Percentiles rank a stretch among this genome's conserved stretches.
phyloP scores from a whole-genome alignment of 2,329 filamentous ascomycete species.

The Fusarium anthophilum region DNA sequence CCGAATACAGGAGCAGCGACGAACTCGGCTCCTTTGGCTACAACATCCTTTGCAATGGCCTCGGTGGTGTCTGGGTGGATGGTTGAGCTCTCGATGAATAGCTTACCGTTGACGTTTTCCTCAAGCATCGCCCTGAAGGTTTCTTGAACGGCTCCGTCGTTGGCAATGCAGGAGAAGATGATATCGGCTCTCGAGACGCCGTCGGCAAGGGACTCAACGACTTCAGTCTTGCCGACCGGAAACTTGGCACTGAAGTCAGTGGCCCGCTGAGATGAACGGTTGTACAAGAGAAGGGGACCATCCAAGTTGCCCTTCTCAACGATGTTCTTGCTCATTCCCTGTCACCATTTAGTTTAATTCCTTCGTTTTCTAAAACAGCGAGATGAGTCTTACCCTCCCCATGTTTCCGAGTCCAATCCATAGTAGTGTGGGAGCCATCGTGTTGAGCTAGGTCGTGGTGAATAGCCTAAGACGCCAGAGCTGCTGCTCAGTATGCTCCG shows the following conservation, averaged over 20 bases:
- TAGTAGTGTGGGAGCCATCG: slow-evolving; percentile 70
- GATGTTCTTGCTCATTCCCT: slow-evolving; percentile 89
- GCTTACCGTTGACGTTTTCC: slow-evolving; percentile 70
- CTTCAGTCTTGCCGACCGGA: slow-evolving; percentile 68
- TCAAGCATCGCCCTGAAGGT: slow-evolving; percentile 67
- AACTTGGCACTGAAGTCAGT: slow-evolving; percentile 70
- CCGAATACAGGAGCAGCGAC: slow-evolving; percentile 78
- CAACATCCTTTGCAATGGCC: slow-evolving; percentile 66
- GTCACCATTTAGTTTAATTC: background rate
- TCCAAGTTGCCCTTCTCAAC: slow-evolving; percentile 78
- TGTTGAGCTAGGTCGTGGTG: background rate
- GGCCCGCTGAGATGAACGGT: slow-evolving; percentile 76
- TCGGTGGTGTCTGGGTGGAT: slow-evolving; percentile 85
- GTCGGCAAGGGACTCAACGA: slow-evolving; percentile 70
- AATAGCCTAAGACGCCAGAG: background rate
- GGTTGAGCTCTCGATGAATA: slow-evolving; percentile 89
- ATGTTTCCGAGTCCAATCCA: slow-evolving; percentile 92
- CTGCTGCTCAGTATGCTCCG: background rate
- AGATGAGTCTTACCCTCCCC: slow-evolving; percentile 69
- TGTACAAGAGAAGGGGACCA: slow-evolving; percentile 80
- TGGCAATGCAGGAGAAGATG: slow-evolving; percentile 83
- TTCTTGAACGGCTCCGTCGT: slow-evolving; percentile 76
- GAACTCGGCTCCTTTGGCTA: slow-evolving; percentile 73
- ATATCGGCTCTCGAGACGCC: slow-evolving; percentile 76
- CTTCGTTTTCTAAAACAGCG: background rate